phyloP scores from a whole-genome alignment of 2,329 filamentous ascomycete genomes.

The Trichoderma sp. region DNA sequence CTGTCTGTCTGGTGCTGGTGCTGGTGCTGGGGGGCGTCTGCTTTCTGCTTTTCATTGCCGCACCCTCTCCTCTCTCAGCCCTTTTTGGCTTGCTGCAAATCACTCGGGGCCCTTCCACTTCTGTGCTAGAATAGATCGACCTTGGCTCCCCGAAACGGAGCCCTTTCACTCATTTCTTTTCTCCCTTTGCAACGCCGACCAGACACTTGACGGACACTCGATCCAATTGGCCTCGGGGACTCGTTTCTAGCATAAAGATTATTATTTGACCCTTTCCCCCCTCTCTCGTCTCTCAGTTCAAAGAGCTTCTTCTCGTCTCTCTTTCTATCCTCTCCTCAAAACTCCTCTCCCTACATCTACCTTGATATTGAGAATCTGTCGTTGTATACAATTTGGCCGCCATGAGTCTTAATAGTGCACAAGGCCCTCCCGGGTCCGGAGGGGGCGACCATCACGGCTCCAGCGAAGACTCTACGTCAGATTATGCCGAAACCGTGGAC shows the following conservation, averaged over 20 bases:
- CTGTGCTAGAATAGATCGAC: conserved; percentile 12
- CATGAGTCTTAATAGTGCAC: background rate
- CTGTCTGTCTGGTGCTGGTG: background rate
- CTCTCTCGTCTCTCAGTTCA: background rate
- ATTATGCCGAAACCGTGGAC: conserved; percentile 39
- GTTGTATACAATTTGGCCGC: background rate
- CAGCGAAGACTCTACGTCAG: conserved; percentile 37
- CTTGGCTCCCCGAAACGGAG: conserved; percentile 4
- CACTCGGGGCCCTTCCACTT: conserved; percentile 12
- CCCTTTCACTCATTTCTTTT: background rate
- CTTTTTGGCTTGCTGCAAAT: conserved; percentile 3
- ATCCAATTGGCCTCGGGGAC: background rate
- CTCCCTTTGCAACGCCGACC: background rate
- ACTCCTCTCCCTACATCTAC: background rate
- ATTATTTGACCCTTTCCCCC: background rate
- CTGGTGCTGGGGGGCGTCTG: background rate
- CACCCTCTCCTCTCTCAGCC: conserved; percentile 7
- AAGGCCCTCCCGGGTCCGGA: conserved; percentile 19
- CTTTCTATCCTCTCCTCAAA: background rate
- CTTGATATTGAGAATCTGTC: background rate
- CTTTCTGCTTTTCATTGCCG: background rate
- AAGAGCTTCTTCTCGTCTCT: background rate
- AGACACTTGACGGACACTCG: background rate
- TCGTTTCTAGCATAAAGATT: background rate
- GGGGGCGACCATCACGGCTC: conserved; percentile 26